Conservation (phyloP, 1,284 basidiomycete species). For the Fistulinella staudtii region DNA sequence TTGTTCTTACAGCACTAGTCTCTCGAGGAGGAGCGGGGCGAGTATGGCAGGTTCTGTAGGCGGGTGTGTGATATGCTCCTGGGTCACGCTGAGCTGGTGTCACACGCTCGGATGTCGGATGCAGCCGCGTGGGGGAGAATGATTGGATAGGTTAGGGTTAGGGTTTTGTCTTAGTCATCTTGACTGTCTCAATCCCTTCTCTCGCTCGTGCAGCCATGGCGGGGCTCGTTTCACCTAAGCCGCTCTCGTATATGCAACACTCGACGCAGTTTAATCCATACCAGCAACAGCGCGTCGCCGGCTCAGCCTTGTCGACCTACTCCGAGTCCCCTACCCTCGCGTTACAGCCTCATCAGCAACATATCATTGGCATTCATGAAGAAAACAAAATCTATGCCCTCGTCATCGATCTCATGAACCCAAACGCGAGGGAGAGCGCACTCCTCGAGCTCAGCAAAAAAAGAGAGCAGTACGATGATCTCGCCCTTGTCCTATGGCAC, state of each 20-base stretch:
- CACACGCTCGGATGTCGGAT: constrained; percentile 24
- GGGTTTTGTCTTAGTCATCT: constrained; percentile 30
- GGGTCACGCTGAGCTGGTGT: constrained; percentile 16
- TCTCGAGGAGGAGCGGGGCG: constrained; percentile 11
- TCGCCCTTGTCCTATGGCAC: constrained; percentile 97
- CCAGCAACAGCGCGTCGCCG: constrained; percentile 35
- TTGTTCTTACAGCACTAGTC: constrained; percentile 1
- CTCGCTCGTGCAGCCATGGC: constrained; percentile 47
- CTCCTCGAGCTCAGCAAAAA: constrained; percentile 98
- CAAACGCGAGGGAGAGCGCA: constrained; percentile 78
- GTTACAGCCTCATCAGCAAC: constrained; percentile 49
- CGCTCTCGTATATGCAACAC: constrained; percentile 59
- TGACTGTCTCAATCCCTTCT: constrained; percentile 11
- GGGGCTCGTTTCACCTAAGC: constrained; percentile 56
- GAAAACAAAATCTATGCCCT: constrained; percentile 80
- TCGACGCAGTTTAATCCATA: constrained; percentile 51
- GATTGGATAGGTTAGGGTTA: constrained; percentile 18
- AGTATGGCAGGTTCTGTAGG: constrained; percentile 25
- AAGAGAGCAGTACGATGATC: constrained; percentile 97
- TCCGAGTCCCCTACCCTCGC: constrained; percentile 49
- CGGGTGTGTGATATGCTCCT: constrained; percentile 16
- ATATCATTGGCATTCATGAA: constrained; percentile 45
- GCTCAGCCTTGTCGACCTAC: constrained; percentile 36
- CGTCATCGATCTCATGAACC: constrained; percentile 81
- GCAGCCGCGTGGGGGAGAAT: constrained; percentile 19